These are phyloP conservation scores for Zygoascus ofunaensis DNA, from an alignment of 805 yeast genomes.

Conservation along the genomic window DNA sequence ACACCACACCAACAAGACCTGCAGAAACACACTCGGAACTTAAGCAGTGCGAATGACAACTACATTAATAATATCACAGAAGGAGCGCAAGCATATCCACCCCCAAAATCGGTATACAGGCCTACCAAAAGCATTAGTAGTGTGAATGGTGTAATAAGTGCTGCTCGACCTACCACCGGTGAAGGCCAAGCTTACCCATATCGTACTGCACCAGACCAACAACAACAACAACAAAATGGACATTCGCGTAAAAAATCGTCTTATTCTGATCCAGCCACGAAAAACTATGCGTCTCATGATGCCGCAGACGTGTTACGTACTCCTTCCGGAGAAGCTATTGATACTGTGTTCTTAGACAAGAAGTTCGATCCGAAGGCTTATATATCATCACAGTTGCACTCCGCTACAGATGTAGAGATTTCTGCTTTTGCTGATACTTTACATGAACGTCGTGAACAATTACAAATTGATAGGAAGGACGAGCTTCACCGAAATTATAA, in stretches of 20 bases:
- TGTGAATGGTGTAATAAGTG: background rate
- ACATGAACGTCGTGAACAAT: conserved; percentile 33
- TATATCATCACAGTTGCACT: conserved; percentile 43
- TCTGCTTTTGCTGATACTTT: conserved; percentile 58
- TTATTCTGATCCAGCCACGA: background rate
- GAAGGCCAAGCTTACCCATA: too few relatives aligned
- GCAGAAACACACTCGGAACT: background rate
- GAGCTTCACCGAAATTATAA: conserved; percentile 24
- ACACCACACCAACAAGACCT: conserved; percentile 2
- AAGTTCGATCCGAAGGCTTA: conserved; percentile 41
- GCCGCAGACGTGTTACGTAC: background rate
- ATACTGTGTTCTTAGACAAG: conserved; percentile 9
- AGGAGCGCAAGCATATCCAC: background rate
- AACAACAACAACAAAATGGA: background rate
- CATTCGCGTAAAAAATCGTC: background rate
- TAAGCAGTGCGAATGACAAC: too few relatives aligned
- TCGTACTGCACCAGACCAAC: too few relatives aligned
- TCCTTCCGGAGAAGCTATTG: background rate
- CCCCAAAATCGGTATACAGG: background rate
- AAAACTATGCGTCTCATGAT: background rate
- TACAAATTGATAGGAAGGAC: conserved; percentile 17
- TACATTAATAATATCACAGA: too few relatives aligned
- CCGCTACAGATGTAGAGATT: conserved; percentile 63
- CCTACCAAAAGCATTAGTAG: background rate
- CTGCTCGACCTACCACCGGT: background rate